Conservation (phyloP, 2,329 filamentous ascomycete genomes). For the Diaporthe helianthi region DNA sequence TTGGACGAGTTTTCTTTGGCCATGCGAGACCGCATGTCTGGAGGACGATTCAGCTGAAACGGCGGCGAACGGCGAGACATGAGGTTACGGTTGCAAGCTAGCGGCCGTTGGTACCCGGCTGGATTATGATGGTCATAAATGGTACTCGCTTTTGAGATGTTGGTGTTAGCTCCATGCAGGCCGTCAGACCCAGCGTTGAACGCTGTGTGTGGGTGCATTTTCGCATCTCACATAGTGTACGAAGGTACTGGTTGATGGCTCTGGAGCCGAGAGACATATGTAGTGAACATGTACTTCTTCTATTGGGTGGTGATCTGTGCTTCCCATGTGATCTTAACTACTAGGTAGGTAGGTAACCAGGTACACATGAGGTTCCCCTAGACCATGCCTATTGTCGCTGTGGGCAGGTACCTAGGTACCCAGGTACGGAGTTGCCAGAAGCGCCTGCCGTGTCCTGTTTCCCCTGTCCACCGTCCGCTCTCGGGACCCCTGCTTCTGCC, state of each 20-base stretch:
- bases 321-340: no score
- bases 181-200: neutral
- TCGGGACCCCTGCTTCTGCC: conserved; percentile 11
- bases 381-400: no score
- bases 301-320: neutral
- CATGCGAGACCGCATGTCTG: neutral
- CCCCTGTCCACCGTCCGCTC: neutral
- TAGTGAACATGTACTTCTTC: neutral
- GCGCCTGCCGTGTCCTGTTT: no score
- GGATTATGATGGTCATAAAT: no score
- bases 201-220: neutral
- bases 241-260: neutral
- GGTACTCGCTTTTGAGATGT: neutral
- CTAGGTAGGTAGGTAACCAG: no score
- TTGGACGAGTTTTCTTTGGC: neutral
- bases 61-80: neutral
- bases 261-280: neutral
- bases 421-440: no score
- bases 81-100: neutral
- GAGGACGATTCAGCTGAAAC: neutral
- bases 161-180: neutral
- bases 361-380: no score
- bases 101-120: neutral
- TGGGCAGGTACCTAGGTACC: no score
- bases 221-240: neutral